Conservation (phyloP, 257 asterid species). For the Nicotiana attenuata region DNA sequence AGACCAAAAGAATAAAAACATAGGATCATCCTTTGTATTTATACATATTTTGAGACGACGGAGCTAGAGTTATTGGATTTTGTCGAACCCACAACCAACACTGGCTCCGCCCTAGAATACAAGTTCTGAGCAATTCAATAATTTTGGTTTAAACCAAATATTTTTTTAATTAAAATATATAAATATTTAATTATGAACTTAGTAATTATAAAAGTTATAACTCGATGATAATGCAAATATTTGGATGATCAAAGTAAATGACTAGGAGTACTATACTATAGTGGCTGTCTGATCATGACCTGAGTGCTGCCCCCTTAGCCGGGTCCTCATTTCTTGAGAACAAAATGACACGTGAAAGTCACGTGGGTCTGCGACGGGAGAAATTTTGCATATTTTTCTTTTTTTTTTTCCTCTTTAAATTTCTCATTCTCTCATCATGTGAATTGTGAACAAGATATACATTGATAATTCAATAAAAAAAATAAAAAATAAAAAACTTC, state of each 20-base stretch:
- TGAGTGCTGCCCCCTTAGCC: neutral
- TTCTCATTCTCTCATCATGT: neutral
- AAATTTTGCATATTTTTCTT: neutral
- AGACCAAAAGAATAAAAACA: constrained; percentile 11
- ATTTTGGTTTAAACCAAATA: no score
- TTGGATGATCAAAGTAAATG: neutral
- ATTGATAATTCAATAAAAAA: neutral
- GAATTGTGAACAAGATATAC: neutral
- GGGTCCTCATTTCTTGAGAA: neutral
- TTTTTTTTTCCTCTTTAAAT: neutral
- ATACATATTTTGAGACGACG: neutral
- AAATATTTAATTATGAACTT: no score
- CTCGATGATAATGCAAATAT: no score
- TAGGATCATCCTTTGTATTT: neutral
- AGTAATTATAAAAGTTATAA: no score
- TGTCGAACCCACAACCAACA: no score
- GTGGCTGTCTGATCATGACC: neutral
- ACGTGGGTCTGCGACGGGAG: neutral
- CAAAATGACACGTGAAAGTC: neutral
- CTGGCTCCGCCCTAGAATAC: no score
- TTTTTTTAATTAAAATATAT: no score
- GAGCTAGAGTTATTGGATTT: no score
- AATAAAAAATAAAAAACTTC: neutral
- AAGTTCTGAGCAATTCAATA: no score
- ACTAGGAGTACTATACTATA: no score